Conservation (phyloP, 2,329 filamentous ascomycete species). For the Teratosphaeria gauchensis region DNA sequence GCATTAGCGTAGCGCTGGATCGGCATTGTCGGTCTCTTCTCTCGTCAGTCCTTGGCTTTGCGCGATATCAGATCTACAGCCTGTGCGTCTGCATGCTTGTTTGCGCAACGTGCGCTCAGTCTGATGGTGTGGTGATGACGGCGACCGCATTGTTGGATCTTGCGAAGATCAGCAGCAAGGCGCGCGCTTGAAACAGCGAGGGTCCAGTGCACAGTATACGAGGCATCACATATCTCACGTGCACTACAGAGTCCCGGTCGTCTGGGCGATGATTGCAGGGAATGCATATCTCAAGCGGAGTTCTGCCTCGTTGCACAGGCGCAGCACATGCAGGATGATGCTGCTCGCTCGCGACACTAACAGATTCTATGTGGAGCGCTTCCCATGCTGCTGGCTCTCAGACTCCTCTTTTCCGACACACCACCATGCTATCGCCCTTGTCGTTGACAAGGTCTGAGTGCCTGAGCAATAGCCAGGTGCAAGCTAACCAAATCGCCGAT, state of each 20-base stretch:
- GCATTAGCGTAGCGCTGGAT: neutral
- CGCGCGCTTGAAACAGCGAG: neutral
- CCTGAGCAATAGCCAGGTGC: neutral
- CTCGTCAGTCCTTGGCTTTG: neutral
- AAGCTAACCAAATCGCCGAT: neutral
- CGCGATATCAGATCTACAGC: neutral
- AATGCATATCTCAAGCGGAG: neutral
- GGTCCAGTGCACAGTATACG: neutral
- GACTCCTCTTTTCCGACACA: neutral
- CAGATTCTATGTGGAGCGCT: neutral
- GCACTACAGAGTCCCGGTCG: neutral
- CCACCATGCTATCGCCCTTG: neutral
- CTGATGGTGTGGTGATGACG: neutral
- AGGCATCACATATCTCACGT: neutral
- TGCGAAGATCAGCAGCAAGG: neutral
- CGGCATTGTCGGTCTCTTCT: neutral
- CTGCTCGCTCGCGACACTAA: neutral
- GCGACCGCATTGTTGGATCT: neutral
- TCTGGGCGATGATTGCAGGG: neutral
- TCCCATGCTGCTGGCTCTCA: neutral
- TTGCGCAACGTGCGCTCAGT: neutral
- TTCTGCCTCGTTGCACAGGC: neutral
- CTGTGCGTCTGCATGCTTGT: neutral
- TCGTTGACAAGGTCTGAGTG: neutral
- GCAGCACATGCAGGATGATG: neutral